These are phyloP conservation scores for Curvularia verruculosa DNA, from an alignment of 2,329 filamentous ascomycete genomes.

Conservation along the genomic window DNA sequence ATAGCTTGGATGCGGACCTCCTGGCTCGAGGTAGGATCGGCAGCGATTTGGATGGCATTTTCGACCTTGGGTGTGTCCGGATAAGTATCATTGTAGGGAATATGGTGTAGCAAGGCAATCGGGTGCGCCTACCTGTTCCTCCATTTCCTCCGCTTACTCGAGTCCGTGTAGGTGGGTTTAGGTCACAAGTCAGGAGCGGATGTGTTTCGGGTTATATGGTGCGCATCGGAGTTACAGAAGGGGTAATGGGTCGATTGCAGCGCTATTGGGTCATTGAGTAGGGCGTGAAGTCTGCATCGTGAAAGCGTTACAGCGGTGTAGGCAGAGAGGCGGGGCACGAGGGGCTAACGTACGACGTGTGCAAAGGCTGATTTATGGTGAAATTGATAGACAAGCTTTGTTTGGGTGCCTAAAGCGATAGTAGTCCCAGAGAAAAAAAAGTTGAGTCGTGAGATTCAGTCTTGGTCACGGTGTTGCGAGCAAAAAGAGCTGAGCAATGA, in stretches of 20 bases:
- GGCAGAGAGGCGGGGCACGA: conserved; percentile 37
- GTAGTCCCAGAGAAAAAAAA: conserved; percentile 1
- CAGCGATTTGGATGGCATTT: conserved; percentile 94
- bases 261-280: conserved; percentile 47
- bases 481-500: conserved; percentile 23
- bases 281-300: conserved; percentile 41
- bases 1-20: conserved; percentile 81
- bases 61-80: conserved; percentile 67
- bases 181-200: conserved; percentile 25
- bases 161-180: conserved; percentile 23
- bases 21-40: conserved; percentile 76
- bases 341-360: conserved; percentile 31
- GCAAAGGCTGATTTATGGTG: conserved; percentile 21
- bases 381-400: conserved; percentile 4
- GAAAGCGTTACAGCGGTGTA: conserved; percentile 46
- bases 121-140: conserved; percentile 42
- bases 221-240: conserved; percentile 27
- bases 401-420: background rate
- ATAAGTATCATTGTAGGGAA: background rate
- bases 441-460: conserved; percentile 4
- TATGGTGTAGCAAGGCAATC: background rate
- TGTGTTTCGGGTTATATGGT: conserved; percentile 23
- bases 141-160: conserved; percentile 46
- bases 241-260: conserved; percentile 21
- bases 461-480: conserved; percentile 26